phyloP scores from a whole-genome alignment of 176 grass and related monocot genomes.

The Avena insularis region DNA sequence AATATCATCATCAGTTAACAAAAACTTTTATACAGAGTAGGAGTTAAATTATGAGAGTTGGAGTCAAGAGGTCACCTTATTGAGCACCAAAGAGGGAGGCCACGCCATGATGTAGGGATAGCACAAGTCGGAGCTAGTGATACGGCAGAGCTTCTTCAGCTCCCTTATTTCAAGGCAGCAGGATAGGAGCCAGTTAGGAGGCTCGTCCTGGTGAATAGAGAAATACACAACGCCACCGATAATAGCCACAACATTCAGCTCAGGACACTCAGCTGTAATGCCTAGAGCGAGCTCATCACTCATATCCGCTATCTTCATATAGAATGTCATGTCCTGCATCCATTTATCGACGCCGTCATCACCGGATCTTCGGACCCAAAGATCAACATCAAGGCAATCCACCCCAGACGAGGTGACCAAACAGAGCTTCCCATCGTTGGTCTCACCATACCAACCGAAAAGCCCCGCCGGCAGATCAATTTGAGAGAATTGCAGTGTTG shows the following conservation, averaged over 20 bases:
- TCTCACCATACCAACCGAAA: not conserved
- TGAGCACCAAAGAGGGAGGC: not conserved
- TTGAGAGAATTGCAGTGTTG: not conserved
- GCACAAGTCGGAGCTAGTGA: not conserved
- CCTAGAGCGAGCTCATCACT: not conserved
- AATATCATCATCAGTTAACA: not conserved
- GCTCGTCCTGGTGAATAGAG: not conserved
- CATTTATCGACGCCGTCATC: not conserved
- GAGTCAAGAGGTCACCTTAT: not conserved
- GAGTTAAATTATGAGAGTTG: not conserved
- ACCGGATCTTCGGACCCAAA: not conserved
- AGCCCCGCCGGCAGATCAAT: not conserved
- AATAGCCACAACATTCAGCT: not conserved
- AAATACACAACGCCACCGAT: not conserved
- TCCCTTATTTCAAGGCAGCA: not conserved
- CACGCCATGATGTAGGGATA: conserved; percentile 24
- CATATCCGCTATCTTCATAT: not conserved
- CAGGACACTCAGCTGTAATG: not conserved
- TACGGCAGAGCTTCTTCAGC: not conserved
- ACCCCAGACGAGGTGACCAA: not conserved
- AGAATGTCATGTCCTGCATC: not conserved
- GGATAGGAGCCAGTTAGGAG: conserved; percentile 7
- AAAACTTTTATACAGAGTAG: not conserved
- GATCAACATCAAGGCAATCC: not conserved
- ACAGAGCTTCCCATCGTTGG: not conserved